These are phyloP conservation scores for Trypanosoma platydactyli DNA, from an alignment of 208 protist species.

Conservation along the genomic window DNA sequence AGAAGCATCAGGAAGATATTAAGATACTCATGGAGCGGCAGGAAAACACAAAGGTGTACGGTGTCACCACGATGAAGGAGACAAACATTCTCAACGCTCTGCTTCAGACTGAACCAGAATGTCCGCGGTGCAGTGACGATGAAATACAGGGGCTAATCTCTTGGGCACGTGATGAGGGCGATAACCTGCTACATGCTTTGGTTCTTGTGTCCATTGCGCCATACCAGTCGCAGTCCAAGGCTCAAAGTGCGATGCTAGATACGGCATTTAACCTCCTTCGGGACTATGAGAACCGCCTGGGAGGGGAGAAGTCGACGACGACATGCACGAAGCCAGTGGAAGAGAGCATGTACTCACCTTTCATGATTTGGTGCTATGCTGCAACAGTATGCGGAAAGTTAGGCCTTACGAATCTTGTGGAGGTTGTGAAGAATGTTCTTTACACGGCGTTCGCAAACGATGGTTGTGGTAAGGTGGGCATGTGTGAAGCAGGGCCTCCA, in stretches of 20 bases:
- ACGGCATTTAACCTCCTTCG: constrained; percentile 41
- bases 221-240: constrained; percentile 34
- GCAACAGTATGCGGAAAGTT: constrained; percentile 42
- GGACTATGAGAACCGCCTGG: constrained; percentile 24
- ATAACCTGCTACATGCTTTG: constrained; percentile 45
- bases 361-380: constrained; percentile 72
- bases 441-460: constrained; percentile 25
- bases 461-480: not conserved
- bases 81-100: constrained; percentile 56
- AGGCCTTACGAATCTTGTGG: constrained; percentile 33
- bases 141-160: constrained; percentile 54
- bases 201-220: constrained; percentile 58
- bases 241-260: constrained; percentile 43
- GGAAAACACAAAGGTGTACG: constrained; percentile 62
- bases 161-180: constrained; percentile 35
- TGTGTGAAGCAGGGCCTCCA: not conserved
- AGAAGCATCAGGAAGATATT: constrained; percentile 58
- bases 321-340: constrained; percentile 25
- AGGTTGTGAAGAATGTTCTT: constrained; percentile 34
- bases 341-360: constrained; percentile 34
- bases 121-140: constrained; percentile 46
- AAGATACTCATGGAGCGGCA: constrained; percentile 61
- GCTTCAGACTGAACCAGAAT: constrained; percentile 47
- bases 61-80: constrained; percentile 69
- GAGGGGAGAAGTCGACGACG: constrained; percentile 12